Conservation (phyloP, 305 asterid species). For the Rubia tinctorum region DNA sequence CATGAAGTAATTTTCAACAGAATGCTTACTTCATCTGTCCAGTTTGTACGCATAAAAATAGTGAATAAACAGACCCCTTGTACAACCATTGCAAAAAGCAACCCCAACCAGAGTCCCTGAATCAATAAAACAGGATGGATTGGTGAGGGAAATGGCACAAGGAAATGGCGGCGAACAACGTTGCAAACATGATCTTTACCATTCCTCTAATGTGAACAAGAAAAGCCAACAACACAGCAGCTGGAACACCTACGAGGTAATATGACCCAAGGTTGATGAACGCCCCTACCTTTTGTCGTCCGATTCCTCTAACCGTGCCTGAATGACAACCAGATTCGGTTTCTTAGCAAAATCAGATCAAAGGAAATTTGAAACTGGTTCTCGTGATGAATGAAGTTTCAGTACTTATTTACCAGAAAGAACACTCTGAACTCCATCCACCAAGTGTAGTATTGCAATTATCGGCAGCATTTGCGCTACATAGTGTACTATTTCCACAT, state of each 20-base stretch:
- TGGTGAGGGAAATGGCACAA: neutral
- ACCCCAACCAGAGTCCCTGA: slow-evolving; percentile 84
- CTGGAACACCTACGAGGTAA: slow-evolving; percentile 75
- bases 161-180: no score
- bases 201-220: slow-evolving; percentile 55
- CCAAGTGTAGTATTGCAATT: slow-evolving; percentile 58
- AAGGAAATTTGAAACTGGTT: neutral
- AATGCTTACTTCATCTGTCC: slow-evolving; percentile 59
- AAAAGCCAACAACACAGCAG: slow-evolving; percentile 59
- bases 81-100: slow-evolving; percentile 51
- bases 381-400: neutral
- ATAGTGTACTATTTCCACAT: slow-evolving; percentile 47
- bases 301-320: slow-evolving; percentile 81
- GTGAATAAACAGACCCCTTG: slow-evolving; percentile 54
- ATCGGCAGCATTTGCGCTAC: slow-evolving; percentile 70
- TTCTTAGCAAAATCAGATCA: neutral
- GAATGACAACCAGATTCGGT: neutral
- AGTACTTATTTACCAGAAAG: slow-evolving; percentile 51
- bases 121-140: neutral
- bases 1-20: neutral
- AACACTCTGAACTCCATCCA: slow-evolving; percentile 76
- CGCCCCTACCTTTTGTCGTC: slow-evolving; percentile 80
- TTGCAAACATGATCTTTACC: slow-evolving; percentile 28
- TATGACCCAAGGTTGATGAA: slow-evolving; percentile 72
- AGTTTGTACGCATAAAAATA: slow-evolving; percentile 42